Base-by-base conservation (phyloP, 805 yeast species). In the Yarrowia hollandica region DNA sequence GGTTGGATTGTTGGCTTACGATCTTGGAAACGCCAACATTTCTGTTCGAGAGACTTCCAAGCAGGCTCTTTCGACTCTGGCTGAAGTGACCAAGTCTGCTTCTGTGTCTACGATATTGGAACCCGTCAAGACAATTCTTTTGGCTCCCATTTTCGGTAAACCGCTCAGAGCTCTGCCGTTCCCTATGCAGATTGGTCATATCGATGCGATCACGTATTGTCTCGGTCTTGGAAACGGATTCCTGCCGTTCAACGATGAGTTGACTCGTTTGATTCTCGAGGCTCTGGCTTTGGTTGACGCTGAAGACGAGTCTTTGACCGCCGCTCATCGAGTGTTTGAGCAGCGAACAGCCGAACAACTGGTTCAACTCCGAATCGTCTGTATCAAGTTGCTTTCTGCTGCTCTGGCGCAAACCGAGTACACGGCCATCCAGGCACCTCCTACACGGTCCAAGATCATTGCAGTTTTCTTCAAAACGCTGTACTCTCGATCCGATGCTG, bases 121-220 rank as follows among this genome's bases (percentile, higher is more conserved):
- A 4, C 91, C 92, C 16, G 91, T 95, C 57, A 89, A 90, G 66
- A 85, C 83, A 48, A 82, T 91, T 22, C 75, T 95, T 25, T 74
- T 94, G 46, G 88, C 95, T 0, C 98, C 99, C 6, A 94, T 94
- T 19, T 95, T 94, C 75, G 96, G 96, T 3, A 94, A 94, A 69
- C 99, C 99, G 0, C 74, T 94, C 60, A 79, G 99, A 63, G 99
- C 99, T 0, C 77, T 94, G 62, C 99, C 99, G 0, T 94, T 95
- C 74, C 94, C 96, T 4, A 94, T 92, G 96, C 99, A 95, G 73
- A 94, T 94, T 60, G 99, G 99, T 33, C 91, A 94, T 70, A 91
- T 94, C 62, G 98, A 94, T 71, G 98, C 98, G 1, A 88, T 94
- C n/a, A 85, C 96, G 0, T 95, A 85, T 71, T 92, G 97, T 68